Conservation (phyloP, 352 stramenopile species). For the Pythium myriotylum region DNA sequence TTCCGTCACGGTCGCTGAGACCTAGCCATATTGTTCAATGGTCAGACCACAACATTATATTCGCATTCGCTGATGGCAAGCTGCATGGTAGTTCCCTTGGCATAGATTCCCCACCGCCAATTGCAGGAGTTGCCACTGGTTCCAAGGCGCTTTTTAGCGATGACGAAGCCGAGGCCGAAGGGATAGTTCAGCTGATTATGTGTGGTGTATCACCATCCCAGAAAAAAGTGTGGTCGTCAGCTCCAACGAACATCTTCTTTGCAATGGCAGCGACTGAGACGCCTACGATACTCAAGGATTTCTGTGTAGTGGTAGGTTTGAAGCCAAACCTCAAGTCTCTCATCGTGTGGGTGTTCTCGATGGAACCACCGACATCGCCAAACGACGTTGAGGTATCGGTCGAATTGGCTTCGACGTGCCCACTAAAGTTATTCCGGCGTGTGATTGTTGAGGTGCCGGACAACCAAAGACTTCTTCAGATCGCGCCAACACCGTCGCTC, state of each 20-base stretch:
- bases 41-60: conserved; percentile 14
- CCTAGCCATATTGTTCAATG: conserved; percentile 9
- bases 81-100: conserved; percentile 6
- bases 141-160: conserved; percentile 25
- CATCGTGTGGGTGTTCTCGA: conserved; percentile 64
- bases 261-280: background rate
- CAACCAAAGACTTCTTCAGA: conserved; percentile 30
- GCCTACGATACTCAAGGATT: conserved; percentile 46
- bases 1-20: background rate
- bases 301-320: conserved; percentile 58
- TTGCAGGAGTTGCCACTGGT: background rate
- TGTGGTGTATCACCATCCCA: conserved; percentile 24
- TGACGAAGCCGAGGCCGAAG: conserved; percentile 20
- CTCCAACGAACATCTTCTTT: conserved; percentile 25
- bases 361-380: conserved; percentile 23
- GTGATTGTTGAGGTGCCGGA: conserved; percentile 36
- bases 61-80: conserved; percentile 16
- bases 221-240: conserved; percentile 58
- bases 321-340: conserved; percentile 38
- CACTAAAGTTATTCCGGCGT: conserved; percentile 51
- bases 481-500: conserved; percentile 49
- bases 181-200: conserved; percentile 20
- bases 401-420: conserved; percentile 7
- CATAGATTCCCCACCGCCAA: background rate
- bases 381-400: conserved; percentile 9